Evolutionary conservation across 75 land plant genomes (phyloP), one percentile per base, ranked within the genome.

Genomic region (Larix kaempferi): DNA sequence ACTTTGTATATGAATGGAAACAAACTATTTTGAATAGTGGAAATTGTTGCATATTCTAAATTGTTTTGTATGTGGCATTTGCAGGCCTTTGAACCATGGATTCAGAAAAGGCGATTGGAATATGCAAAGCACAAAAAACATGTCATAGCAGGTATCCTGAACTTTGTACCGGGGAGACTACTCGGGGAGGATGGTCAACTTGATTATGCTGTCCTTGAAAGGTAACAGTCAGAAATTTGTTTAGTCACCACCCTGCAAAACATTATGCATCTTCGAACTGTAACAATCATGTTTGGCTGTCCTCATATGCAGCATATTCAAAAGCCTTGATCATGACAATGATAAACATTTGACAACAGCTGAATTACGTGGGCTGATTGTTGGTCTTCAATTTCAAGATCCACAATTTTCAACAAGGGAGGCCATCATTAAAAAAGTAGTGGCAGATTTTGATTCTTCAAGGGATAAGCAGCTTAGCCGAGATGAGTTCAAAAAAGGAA

Each of bases 61-160:
- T 49, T 49, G 52, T 44, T 10, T 6, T 44, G 7, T 44, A 44
- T 44, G 54, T 49, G 54, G 54, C 54, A 59, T 19, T 63, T 23
- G 56, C 90, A 93, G 96, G 82, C 91, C 25, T 59, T 84, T 56
- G 79, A 85, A 49, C 96, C 96, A 21, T 88, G 90, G 96, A 86
- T 91, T 65, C 96, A 88, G 60, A 84, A 73, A 71, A 76, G 89
- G 65, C 59, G 82, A 57, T 66, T 93, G 15, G 80, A 66, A 15
- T 89, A 73, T 76, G 91, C 84, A 56, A 89, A 86, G 84, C 86
- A 81, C 41, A 86, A 82, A 60, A 82, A 80, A 76, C 83, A 2
- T 74, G 80, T 35, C 83, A 86, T 33, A 29, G 0, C 33, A 29
- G 79, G 80, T 71, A 57, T 88, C 41, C 66, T 91, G 25, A 82